Evolutionary conservation across 768 basidiomycete genomes (phyloP), one percentile per base, ranked within the genome.

Genomic region (Boletellus ananas): DNA sequence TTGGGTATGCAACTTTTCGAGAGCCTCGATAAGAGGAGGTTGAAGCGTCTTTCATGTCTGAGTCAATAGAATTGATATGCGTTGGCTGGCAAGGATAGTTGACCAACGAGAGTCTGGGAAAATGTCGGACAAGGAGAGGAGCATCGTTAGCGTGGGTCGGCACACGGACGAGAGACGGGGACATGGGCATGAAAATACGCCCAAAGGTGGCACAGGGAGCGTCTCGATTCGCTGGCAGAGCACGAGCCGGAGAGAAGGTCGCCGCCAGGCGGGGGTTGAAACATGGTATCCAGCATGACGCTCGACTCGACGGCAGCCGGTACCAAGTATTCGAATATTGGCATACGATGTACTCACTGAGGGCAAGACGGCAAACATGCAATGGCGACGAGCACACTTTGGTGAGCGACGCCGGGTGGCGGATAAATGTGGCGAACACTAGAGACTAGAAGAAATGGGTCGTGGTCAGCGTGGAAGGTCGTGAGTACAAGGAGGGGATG

Each of bases 21-120:
- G 83, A 76, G 63, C 78, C 76, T 59, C 77, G 80, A 67, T 74
- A 80, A 23, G 79, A 75, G 60, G 81, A 69, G 40, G 68, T 70
- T 29, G 84, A 79, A 54, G 79, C 72, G 74, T 90, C 88, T 77
- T 91, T 91, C 90, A 91, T 91, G 70, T 75, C 75, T 75, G 57
- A 43, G 49, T 49, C 17, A 16, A 61, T 31, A 45, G 21, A 9
- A 46, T 58, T 53, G 53, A 57, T 52, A 55, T 67, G 62, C 62
- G 73, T 68, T 58, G 73, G 66, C 59, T 71, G 70, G 66, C 71
- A 69, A 59, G 69, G 65, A 59, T 62, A 64, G 69, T 71, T 62
- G 71, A 73, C 73, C 67, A 73, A 72, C 72, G 68, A 64, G 60
- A 70, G 65, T 63, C 77, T 80, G 54, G 52, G 47, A 27, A 58